These are phyloP conservation scores for Blumeria graminis DNA, from an alignment of 2,329 filamentous ascomycete genomes.

Conservation along the genomic window DNA sequence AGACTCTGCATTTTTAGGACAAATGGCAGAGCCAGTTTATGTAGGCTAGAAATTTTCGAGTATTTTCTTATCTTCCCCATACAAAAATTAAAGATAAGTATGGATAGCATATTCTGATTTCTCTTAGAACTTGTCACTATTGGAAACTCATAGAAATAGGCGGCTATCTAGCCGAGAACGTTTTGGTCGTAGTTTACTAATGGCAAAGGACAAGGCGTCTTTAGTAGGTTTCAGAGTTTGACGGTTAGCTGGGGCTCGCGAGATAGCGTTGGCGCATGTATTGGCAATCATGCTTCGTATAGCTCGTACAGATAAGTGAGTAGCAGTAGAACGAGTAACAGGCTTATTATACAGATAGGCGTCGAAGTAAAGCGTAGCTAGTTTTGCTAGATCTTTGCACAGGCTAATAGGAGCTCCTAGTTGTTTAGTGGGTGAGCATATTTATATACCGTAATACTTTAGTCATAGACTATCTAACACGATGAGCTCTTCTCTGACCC, in stretches of 20 bases:
- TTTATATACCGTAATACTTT: too few relatives aligned
- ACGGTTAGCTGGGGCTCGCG: neutral
- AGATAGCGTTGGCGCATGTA: neutral
- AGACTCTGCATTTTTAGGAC: neutral
- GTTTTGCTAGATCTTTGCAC: neutral
- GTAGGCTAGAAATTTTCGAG: neutral
- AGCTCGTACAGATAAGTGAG: neutral
- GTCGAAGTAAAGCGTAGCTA: neutral
- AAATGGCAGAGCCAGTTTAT: neutral
- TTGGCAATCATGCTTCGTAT: neutral
- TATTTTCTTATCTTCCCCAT: neutral
- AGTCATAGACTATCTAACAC: too few relatives aligned
- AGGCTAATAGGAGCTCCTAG: neutral
- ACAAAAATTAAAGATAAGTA: neutral
- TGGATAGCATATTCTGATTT: neutral
- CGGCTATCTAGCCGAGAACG: neutral
- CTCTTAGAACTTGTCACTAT: neutral
- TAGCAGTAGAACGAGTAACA: neutral
- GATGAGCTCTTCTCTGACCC: too few relatives aligned
- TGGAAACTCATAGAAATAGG: neutral
- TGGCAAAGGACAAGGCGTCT: neutral
- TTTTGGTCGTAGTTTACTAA: neutral
- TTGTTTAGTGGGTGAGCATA: neutral
- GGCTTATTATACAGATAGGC: neutral
- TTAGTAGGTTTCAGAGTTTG: neutral